phyloP scores from a whole-genome alignment of 192 early-diverging fungal genomes.

The Umbelopsis sp. region DNA sequence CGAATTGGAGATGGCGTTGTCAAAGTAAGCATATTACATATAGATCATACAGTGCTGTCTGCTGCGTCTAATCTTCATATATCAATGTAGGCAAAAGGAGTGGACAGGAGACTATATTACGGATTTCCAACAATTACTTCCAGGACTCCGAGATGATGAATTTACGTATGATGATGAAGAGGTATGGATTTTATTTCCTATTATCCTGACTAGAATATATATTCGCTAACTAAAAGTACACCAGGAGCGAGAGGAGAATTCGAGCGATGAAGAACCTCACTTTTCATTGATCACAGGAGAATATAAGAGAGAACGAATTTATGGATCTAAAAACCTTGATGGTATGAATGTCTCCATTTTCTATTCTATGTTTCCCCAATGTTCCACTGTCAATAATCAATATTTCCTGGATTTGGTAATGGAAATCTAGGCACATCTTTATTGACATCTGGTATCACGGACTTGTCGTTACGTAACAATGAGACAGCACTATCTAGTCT shows the following conservation, averaged over 20 bases:
- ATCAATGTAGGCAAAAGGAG: conserved; percentile 48
- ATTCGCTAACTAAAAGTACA: not conserved
- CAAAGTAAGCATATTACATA: conserved; percentile 32
- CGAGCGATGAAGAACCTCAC: conserved; percentile 74
- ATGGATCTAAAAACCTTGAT: conserved; percentile 38
- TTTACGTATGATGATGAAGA: conserved; percentile 40
- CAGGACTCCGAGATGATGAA: conserved; percentile 35
- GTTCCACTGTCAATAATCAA: not conserved
- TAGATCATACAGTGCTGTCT: not conserved
- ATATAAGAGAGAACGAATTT: conserved; percentile 61
- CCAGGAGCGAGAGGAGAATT: conserved; percentile 43
- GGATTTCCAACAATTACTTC: conserved; percentile 65
- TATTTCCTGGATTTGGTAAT: not conserved
- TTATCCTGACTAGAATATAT: not conserved
- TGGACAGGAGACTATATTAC: conserved; percentile 77
- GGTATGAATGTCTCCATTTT: conserved; percentile 28
- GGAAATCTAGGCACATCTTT: not conserved
- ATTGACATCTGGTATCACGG: conserved; percentile 24
- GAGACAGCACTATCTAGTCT: conserved; percentile 55
- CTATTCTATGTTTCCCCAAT: conserved; percentile 25
- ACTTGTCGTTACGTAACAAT: conserved; percentile 59
- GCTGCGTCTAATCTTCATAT: not conserved
- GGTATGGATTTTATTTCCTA: not conserved
- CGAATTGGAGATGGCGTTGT: conserved; percentile 85
- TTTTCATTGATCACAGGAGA: conserved; percentile 89